Percentiles rank a stretch among this genome's conserved stretches.
Evolutionary conservation across 2,329 filamentous ascomycete genomes (phyloP).

Genomic region (Fusarium liriodendri): DNA sequence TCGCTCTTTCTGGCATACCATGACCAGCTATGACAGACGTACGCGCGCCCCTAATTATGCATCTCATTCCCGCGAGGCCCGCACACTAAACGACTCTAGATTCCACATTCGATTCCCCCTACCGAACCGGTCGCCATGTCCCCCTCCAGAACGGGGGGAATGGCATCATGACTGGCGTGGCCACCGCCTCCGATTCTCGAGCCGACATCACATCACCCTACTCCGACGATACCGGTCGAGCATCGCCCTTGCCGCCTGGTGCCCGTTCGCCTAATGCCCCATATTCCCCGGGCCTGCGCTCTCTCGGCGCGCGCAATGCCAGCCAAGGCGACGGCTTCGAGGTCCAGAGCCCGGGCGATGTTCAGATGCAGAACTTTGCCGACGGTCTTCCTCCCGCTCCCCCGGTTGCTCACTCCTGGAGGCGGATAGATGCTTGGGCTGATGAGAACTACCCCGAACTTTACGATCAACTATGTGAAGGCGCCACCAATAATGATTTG

Average conservation of each 20-base stretch:
- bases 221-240: slow-evolving; percentile 74
- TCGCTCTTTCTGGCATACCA: slow-evolving; percentile 95
- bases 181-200: slow-evolving; percentile 89
- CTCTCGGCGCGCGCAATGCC: slow-evolving; percentile 75
- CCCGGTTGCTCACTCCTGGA: slow-evolving; percentile 90
- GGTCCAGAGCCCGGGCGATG: slow-evolving; percentile 80
- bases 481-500: slow-evolving; percentile 91
- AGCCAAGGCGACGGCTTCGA: slow-evolving; percentile 76
- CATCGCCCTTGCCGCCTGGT: slow-evolving; percentile 57
- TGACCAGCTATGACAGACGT: slow-evolving; percentile 78
- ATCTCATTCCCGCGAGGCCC: slow-evolving; percentile 5
- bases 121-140: slow-evolving; percentile 89
- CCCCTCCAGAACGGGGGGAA: slow-evolving; percentile 86
- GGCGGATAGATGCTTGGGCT: slow-evolving; percentile 91
- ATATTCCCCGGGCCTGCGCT: slow-evolving; percentile 91
- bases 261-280: slow-evolving; percentile 68
- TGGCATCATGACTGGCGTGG: slow-evolving; percentile 85
- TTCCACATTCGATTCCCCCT: slow-evolving; percentile 92
- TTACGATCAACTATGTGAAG: slow-evolving; percentile 91
- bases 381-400: slow-evolving; percentile 92
- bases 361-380: slow-evolving; percentile 95
- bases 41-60: slow-evolving; percentile 45
- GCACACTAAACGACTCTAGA: slow-evolving; percentile 64
- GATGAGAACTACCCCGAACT: slow-evolving; percentile 97
- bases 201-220: slow-evolving; percentile 85